Evolutionary conservation across 2,329 filamentous ascomycete genomes (phyloP), one percentile per base, ranked within the genome.

Genomic region (Tolypocladium endophyticum): DNA sequence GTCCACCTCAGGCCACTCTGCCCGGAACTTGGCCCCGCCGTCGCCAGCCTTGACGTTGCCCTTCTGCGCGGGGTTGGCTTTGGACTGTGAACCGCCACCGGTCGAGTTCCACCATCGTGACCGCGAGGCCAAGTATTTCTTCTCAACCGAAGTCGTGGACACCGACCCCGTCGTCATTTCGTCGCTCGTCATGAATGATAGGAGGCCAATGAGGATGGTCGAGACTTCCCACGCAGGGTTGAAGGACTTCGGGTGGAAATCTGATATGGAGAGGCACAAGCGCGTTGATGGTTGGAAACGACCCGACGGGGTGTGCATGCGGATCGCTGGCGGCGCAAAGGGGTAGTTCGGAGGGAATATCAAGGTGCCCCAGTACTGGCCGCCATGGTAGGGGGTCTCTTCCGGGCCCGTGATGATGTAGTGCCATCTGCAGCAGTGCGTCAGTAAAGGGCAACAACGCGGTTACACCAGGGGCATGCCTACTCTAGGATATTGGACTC

Each of bases 161-260:
- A 99, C 85, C 36, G 88, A 92, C 2, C 94, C 94, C 0, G 94
- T 97, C 0, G 94, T 99, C 89, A 97, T 97, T 77, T 99, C 94
- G 71, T 99, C 93, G 65, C 90, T 91, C 2, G 93, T 97, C 94
- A 99, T 99, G 76, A 99, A 99, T 45, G 89, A 95, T 63, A 97
- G 79, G 35, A 99, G 83, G 12, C 94, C 94, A 59, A 96, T 95
- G 20, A 99, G 79, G 64, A 99, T 99, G 0, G 94, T 99, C 59
- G 89, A 93, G 9, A 99, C 94, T 70, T 96, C 93, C 94, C 94
- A 99, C 1, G 94, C 92, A 2, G 94, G 94, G 72, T 99, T 99
- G 80, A 97, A 99, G 35, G 89, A 93, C 74, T 96, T 96, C 4
- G 94, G 94, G 72, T 99, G 94, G 76, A 97, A 99, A 72, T 99